A percentile compares a stretch with the other conserved stretches of the same genome.
Conservation (phyloP, 2,329 filamentous ascomycete genomes). For the Pseudocercospora eumusae region DNA sequence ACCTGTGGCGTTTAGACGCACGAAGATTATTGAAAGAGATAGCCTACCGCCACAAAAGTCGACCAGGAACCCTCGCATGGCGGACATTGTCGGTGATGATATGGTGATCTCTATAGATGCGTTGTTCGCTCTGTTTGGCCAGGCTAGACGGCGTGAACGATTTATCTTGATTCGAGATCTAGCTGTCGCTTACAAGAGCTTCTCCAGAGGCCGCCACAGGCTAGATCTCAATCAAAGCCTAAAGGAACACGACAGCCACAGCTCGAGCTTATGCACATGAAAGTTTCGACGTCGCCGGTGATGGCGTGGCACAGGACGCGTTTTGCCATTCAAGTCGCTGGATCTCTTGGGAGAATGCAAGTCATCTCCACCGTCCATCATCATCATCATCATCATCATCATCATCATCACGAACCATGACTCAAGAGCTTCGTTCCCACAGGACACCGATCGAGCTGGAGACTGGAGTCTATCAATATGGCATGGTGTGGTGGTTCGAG, state of each 20-base stretch:
- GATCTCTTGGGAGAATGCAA: not conserved
- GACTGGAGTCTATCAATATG: too few species aligned
- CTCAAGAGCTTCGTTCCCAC: not conserved
- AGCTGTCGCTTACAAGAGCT: not conserved
- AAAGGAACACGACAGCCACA: conserved; percentile 9
- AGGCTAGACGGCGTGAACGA: conserved; percentile 7
- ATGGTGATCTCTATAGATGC: conserved; percentile 10
- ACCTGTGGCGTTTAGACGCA: not conserved
- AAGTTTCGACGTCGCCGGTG: conserved; percentile 10
- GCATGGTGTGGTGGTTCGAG: not conserved
- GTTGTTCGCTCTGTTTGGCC: conserved; percentile 11
- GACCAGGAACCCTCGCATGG: not conserved
- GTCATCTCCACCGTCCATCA: not conserved
- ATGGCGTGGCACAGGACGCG: conserved; percentile 19
- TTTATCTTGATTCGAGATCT: conserved; percentile 4
- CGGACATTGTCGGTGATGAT: conserved; percentile 5
- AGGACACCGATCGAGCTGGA: not conserved
- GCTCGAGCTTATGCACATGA: conserved; percentile 17
- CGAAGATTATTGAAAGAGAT: not conserved
- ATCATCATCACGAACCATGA: not conserved
- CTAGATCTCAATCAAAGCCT: conserved; percentile 16
- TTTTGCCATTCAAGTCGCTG: conserved; percentile 13
- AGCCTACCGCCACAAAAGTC: not conserved
- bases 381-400: too few species aligned
- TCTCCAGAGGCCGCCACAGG: conserved; percentile 11